These are phyloP conservation scores for Saprolegnia diclina DNA, from an alignment of 352 stramenopile genomes.

Conservation along the genomic window DNA sequence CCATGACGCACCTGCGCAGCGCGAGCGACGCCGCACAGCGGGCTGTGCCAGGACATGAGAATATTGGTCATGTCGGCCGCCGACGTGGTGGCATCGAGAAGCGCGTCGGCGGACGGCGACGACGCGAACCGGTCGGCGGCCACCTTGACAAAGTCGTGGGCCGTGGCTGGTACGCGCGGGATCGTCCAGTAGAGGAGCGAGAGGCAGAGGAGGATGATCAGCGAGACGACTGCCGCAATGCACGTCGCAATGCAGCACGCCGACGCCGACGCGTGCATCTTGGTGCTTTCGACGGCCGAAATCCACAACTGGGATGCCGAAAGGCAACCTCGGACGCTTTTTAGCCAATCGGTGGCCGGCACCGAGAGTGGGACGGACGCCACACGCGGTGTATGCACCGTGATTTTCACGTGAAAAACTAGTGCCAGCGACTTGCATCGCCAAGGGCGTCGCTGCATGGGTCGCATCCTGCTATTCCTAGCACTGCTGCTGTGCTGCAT, in stretches of 20 bases:
- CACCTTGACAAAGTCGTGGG: slow-evolving; percentile 18
- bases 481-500: not conserved
- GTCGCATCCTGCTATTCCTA: no score
- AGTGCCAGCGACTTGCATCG: no score
- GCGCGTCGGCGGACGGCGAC: not conserved
- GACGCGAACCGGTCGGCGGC: slow-evolving; percentile 18
- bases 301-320: slow-evolving; percentile 11
- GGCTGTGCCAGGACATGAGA: slow-evolving; percentile 21
- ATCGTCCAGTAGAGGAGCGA: slow-evolving; percentile 25
- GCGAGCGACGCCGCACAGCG: slow-evolving; percentile 6
- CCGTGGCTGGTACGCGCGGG: not conserved
- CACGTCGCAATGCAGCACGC: slow-evolving; percentile 19
- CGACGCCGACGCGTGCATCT: not conserved
- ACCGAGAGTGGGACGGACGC: not conserved
- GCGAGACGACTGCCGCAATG: slow-evolving; percentile 12
- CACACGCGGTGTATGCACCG: not conserved
- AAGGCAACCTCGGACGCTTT: not conserved
- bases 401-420: slow-evolving; percentile 2
- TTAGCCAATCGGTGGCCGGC: not conserved
- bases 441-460: no score
- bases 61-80: slow-evolving; percentile 12
- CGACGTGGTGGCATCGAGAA: not conserved
- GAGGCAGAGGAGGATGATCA: slow-evolving; percentile 2
- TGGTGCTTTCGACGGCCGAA: not conserved
- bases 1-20: not conserved